Evolutionary conservation across 2,329 filamentous ascomycete species (phyloP).

Genomic region (Claviceps spartinae): DNA sequence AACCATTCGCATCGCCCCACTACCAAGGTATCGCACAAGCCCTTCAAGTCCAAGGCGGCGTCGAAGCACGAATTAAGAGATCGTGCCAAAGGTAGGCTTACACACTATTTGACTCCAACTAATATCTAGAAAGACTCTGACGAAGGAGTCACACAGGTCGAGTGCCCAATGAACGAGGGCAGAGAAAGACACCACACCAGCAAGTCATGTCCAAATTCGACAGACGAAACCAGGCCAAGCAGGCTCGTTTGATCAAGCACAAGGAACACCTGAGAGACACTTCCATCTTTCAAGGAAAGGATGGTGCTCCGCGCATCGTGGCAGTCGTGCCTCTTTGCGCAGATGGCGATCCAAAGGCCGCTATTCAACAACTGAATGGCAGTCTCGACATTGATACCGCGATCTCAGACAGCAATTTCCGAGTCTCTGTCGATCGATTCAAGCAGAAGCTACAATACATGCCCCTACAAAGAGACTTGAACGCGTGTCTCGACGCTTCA

Average conservation of each 20-base stretch:
- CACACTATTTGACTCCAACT: neutral
- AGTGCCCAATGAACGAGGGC: constrained; percentile 57
- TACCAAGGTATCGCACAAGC: constrained; percentile 77
- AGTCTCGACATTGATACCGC: constrained; percentile 68
- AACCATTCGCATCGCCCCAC: constrained; percentile 81
- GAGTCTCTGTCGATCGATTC: constrained; percentile 72
- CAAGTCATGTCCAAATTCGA: constrained; percentile 97
- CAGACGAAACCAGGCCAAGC: constrained; percentile 86
- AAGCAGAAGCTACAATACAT: constrained; percentile 90
- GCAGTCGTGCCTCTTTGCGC: constrained; percentile 74
- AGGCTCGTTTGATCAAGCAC: constrained; percentile 72
- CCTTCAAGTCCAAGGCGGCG: constrained; percentile 84
- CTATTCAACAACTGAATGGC: constrained; percentile 57
- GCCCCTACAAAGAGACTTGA: constrained; percentile 57
- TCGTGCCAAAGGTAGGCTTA: constrained; percentile 56
- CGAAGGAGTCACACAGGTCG: constrained; percentile 45
- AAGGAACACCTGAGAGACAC: constrained; percentile 68
- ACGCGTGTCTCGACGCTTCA: constrained; percentile 71
- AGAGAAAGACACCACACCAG: constrained; percentile 81
- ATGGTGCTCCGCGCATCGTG: constrained; percentile 78
- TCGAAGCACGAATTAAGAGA: constrained; percentile 82
- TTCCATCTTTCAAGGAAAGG: constrained; percentile 71
- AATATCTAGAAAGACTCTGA: neutral
- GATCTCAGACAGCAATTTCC: constrained; percentile 43
- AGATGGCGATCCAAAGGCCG: constrained; percentile 52